These are phyloP conservation scores for Dioszegia hungarica DNA, from an alignment of 768 basidiomycete species.

Conservation along the genomic window DNA sequence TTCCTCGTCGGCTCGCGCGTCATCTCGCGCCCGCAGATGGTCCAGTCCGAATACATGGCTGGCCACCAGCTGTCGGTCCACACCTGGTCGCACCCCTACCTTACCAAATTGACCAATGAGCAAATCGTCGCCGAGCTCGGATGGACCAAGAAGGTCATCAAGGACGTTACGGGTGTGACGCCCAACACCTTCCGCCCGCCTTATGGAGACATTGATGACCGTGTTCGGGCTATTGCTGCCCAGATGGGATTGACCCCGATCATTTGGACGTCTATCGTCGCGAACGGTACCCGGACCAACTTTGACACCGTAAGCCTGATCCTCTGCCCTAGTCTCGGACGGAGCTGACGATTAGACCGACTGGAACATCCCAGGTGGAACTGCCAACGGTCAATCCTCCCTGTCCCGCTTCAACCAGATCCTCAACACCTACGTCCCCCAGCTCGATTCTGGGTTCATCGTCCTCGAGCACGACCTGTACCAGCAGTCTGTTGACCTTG, in stretches of 20 bases:
- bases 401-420: slow-evolving; percentile 68
- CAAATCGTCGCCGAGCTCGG: slow-evolving; percentile 82
- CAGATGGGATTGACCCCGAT: slow-evolving; percentile 80
- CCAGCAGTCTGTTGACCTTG: slow-evolving; percentile 76
- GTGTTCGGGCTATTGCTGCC: slow-evolving; percentile 73
- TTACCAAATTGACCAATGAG: slow-evolving; percentile 72
- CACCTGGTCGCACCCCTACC: slow-evolving; percentile 76
- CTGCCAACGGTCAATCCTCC: slow-evolving; percentile 57
- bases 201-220: slow-evolving; percentile 62
- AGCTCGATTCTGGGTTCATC: slow-evolving; percentile 72
- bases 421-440: slow-evolving; percentile 58
- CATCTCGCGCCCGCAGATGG: slow-evolving; percentile 63
- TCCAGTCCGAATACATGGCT: slow-evolving; percentile 70
- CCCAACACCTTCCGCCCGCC: slow-evolving; percentile 78
- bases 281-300: slow-evolving; percentile 54
- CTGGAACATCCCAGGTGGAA: slow-evolving; percentile 72
- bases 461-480: slow-evolving; percentile 77
- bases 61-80: slow-evolving; percentile 81
- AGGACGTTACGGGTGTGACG: slow-evolving; percentile 66
- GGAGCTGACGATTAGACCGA: slow-evolving; percentile 54
- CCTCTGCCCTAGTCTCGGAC: slow-evolving; percentile 35
- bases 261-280: slow-evolving; percentile 67
- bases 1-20: slow-evolving; percentile 82
- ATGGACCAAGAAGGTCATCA: slow-evolving; percentile 80
- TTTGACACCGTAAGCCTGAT: slow-evolving; percentile 58